Evolutionary conservation across 2,329 filamentous ascomycete species (phyloP), one percentile per base, ranked within the genome.

Genomic region (Pleurostoma richardsiae): DNA sequence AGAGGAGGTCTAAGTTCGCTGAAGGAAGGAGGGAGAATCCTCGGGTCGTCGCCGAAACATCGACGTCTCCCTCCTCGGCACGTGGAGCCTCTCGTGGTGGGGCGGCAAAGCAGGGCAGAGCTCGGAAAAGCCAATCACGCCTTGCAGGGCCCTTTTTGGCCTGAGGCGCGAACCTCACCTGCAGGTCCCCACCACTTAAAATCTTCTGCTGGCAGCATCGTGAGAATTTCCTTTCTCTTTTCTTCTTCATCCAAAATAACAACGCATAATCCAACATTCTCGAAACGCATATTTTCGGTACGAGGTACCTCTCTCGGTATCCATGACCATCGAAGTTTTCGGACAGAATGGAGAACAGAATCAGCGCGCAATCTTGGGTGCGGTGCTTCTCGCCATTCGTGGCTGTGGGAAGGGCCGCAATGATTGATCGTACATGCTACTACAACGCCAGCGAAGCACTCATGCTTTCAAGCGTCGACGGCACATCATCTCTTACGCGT

Each of bases 301-400:
- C 62, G 69, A 73, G 70, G 68, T 65, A 57, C 55, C 57, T 60
- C 56, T 57, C 54, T 56, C 57, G 50, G 59, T 50, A 58, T 67
- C 69, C 70, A 73, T 51, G 71, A 74, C 68, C 62, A 63, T 64
- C 62, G 67, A 65, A 60, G 56, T 63, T 68, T 67, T 67, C 64
- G 65, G 55, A 67, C 60, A 69, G 66, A 71, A 74, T 70, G 70
- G 66, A 73, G 70, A 73, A 60, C 50, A 65, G 67, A 52, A 54
- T 53, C 56, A 69, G 59, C 68, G 70, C 65, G 70, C 69, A 69
- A 71, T 74, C 71, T 74, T 73, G 71, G 71, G 71, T 74, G 71
- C 71, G 70, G 67, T 65, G 69, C 63, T 70, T 71, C 59, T 59
- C 68, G 57, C 57, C 60, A 62, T 47, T 49, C 36, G 40, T 56